Percentiles rank a stretch among this genome's conserved stretches.
Conservation (phyloP, 352 stramenopile genomes). For the Blastocystis sp. region DNA sequence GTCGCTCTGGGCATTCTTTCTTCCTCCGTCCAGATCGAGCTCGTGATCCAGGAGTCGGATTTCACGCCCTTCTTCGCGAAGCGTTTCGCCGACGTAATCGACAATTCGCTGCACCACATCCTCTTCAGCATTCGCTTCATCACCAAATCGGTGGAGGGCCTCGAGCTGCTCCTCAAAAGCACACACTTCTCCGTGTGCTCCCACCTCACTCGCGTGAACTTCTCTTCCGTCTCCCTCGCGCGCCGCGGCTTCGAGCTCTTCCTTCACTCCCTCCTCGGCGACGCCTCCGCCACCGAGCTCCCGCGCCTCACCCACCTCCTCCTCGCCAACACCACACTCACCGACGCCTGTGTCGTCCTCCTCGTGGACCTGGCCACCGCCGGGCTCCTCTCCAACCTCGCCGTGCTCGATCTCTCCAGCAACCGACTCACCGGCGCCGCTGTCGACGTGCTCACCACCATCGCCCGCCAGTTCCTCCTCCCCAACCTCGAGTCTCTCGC, state of each 20-base stretch:
- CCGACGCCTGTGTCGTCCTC: slow-evolving; percentile 10
- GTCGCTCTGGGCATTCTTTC: not conserved
- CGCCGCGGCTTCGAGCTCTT: slow-evolving; percentile 54
- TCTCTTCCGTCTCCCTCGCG: slow-evolving; percentile 6
- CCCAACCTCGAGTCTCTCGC: slow-evolving; percentile 43
- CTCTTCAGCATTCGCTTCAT: slow-evolving; percentile 18
- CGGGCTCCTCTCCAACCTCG: slow-evolving; percentile 26
- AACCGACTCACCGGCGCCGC: slow-evolving; percentile 25
- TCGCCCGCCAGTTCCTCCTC: slow-evolving; percentile 15
- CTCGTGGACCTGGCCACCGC: not conserved
- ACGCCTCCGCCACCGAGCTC: not conserved
- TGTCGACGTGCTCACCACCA: not conserved
- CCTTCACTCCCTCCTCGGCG: not conserved
- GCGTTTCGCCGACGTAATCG: slow-evolving; percentile 32
- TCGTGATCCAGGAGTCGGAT: slow-evolving; percentile 47
- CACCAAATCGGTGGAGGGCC: slow-evolving; percentile 1
- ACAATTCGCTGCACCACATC: slow-evolving; percentile 5
- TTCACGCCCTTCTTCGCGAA: slow-evolving; percentile 57
- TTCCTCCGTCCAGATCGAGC: not conserved
- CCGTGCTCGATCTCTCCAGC: slow-evolving; percentile 26
- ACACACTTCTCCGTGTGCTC: slow-evolving; percentile 4
- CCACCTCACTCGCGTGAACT: not conserved
- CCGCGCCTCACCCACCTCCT: slow-evolving; percentile 17
- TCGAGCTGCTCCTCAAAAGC: slow-evolving; percentile 19
- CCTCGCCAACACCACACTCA: not conserved